phyloP scores from a whole-genome alignment of 2,329 filamentous ascomycete genomes.

The Epichloe aotearoae region DNA sequence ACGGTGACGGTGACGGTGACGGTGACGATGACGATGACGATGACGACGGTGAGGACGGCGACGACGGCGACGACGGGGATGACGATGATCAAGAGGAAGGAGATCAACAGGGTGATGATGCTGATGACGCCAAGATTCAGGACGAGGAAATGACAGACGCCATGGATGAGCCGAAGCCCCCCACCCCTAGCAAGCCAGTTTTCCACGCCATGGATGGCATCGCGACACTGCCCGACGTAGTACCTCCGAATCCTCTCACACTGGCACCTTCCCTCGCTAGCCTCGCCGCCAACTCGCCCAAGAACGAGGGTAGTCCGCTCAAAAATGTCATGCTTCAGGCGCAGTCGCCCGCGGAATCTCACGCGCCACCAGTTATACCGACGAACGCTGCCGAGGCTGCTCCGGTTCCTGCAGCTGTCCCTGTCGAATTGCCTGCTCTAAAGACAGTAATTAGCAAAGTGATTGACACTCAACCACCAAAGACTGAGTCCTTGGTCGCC shows the following conservation, averaged over 20 bases:
- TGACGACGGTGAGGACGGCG: conserved; percentile 30
- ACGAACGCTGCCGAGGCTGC: neutral
- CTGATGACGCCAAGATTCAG: conserved; percentile 24
- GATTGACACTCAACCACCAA: conserved; percentile 5
- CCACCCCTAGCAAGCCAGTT: conserved; percentile 9
- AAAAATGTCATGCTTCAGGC: conserved; percentile 38
- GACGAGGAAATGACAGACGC: conserved; percentile 26
- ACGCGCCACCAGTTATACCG: conserved; percentile 1
- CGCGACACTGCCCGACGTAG: conserved; percentile 8
- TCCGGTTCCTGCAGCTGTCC: neutral
- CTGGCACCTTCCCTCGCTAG: conserved; percentile 18
- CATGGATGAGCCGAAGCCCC: conserved; percentile 16
- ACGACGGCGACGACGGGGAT: conserved; percentile 35
- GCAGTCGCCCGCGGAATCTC: conserved; percentile 30
- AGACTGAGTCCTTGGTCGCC: conserved; percentile 13
- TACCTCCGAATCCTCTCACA: conserved; percentile 17
- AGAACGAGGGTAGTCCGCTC: conserved; percentile 36
- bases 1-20: conserved; percentile 21
- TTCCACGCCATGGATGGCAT: conserved; percentile 16
- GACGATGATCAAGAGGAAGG: conserved; percentile 35
- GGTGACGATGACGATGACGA: conserved; percentile 31
- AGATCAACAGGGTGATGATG: conserved; percentile 31
- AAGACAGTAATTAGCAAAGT: neutral
- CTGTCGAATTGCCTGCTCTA: conserved; percentile 4
- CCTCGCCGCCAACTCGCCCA: conserved; percentile 18